These are phyloP conservation scores for Emmonsia crescens DNA, from an alignment of 2,329 filamentous ascomycete species.

Conservation along the genomic window DNA sequence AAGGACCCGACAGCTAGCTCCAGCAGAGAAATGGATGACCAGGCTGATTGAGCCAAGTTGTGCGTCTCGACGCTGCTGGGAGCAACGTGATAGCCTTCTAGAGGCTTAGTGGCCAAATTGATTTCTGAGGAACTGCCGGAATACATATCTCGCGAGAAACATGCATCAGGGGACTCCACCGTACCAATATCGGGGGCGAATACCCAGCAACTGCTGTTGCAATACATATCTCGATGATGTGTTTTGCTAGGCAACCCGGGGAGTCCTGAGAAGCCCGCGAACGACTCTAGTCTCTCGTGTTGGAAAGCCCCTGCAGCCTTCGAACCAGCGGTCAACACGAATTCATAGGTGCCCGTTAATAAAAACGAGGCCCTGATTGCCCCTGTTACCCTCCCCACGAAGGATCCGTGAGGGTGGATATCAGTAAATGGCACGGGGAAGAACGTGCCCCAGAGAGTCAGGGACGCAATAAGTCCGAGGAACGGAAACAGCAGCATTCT, in stretches of 20 bases:
- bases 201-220: neutral
- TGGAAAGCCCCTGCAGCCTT: constrained; percentile 5
- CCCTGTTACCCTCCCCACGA: constrained; percentile 12
- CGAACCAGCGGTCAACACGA: constrained; percentile 8
- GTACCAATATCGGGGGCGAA: neutral
- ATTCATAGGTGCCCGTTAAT: constrained; percentile 12
- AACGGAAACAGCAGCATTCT: constrained; percentile 16
- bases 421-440: constrained; percentile 15
- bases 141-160: neutral
- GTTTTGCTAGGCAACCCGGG: neutral
- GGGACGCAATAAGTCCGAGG: constrained; percentile 13
- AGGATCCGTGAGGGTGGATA: constrained; percentile 13
- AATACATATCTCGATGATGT: neutral
- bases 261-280: neutral
- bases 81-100: neutral
- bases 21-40: neutral
- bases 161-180: neutral
- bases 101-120: neutral
- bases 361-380: constrained; percentile 11
- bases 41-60: neutral
- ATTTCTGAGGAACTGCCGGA: neutral
- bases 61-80: neutral
- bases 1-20: constrained; percentile 4
- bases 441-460: constrained; percentile 19
- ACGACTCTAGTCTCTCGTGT: neutral